phyloP scores from a whole-genome alignment of 1,284 basidiomycete species.

The Mycena citricolor region DNA sequence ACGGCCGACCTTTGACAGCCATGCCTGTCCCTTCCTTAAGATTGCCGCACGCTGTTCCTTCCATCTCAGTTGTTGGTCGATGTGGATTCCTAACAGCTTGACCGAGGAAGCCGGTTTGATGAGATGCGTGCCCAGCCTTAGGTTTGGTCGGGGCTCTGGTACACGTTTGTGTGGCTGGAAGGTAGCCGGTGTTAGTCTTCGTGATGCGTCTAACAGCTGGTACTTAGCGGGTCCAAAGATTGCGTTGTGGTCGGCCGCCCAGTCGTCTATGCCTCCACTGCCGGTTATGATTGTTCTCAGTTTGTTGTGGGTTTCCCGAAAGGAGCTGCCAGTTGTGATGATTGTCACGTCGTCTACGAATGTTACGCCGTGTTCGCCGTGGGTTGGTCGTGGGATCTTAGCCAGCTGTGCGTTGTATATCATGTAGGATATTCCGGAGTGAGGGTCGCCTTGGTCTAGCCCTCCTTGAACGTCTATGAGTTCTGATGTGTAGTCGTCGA shows the following conservation, averaged over 20 bases:
- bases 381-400: slow-evolving; percentile 16
- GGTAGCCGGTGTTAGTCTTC: neutral
- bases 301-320: slow-evolving; percentile 13
- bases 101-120: neutral
- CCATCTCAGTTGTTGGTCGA: neutral
- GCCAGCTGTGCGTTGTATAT: slow-evolving; percentile 31
- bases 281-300: slow-evolving; percentile 25
- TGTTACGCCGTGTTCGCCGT: neutral
- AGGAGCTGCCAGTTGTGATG: slow-evolving; percentile 4
- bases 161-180: neutral
- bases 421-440: slow-evolving; percentile 31
- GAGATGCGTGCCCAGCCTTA: neutral
- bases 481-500: slow-evolving; percentile 20
- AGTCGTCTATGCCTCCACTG: slow-evolving; percentile 18
- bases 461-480: slow-evolving; percentile 26
- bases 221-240: slow-evolving; percentile 23
- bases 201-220: slow-evolving; percentile 13
- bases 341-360: slow-evolving; percentile 24
- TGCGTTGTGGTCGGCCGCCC: slow-evolving; percentile 24
- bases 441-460: slow-evolving; percentile 31
- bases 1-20: neutral
- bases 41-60: neutral
- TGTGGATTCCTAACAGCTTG: slow-evolving; percentile 1
- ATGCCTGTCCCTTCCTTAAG: neutral
- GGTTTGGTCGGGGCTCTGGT: neutral